Conservation (phyloP, 2,329 filamentous ascomycete species). For the Epichloe baconii region DNA sequence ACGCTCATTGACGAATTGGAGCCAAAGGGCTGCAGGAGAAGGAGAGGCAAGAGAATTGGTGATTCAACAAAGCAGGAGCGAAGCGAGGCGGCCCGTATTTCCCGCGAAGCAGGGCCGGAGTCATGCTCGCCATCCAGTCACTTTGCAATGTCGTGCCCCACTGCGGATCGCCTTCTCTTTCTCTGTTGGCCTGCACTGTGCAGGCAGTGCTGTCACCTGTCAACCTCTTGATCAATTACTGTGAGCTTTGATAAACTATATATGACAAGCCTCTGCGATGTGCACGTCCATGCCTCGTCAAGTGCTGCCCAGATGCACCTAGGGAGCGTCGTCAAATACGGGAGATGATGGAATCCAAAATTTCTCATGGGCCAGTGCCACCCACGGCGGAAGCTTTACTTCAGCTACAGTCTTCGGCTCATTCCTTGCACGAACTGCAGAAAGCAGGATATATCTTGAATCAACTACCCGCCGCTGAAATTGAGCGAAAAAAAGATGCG, state of each 20-base stretch:
- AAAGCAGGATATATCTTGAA: slow-evolving; percentile 16
- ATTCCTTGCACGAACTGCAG: slow-evolving; percentile 9
- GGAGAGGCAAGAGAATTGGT: not conserved
- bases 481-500: slow-evolving; percentile 20
- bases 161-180: too few relatives aligned
- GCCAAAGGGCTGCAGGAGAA: not conserved
- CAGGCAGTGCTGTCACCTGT: too few relatives aligned
- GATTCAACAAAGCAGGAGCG: not conserved
- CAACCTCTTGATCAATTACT: not conserved
- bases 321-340: not conserved
- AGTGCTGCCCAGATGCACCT: not conserved
- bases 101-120: too few relatives aligned
- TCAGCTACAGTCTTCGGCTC: slow-evolving; percentile 10
- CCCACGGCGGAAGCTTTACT: slow-evolving; percentile 10
- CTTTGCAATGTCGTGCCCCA: too few relatives aligned
- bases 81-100: not conserved
- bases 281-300: not conserved
- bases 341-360: slow-evolving; percentile 2
- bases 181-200: too few relatives aligned
- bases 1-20: not conserved
- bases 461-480: slow-evolving; percentile 13
- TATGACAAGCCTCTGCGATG: too few relatives aligned
- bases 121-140: too few relatives aligned
- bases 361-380: slow-evolving; percentile 7
- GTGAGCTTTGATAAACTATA: not conserved